Evolutionary conservation across 345 rosid species (phyloP), one percentile per base, ranked within the genome.

Genomic region (Eucalyptus sp.): DNA sequence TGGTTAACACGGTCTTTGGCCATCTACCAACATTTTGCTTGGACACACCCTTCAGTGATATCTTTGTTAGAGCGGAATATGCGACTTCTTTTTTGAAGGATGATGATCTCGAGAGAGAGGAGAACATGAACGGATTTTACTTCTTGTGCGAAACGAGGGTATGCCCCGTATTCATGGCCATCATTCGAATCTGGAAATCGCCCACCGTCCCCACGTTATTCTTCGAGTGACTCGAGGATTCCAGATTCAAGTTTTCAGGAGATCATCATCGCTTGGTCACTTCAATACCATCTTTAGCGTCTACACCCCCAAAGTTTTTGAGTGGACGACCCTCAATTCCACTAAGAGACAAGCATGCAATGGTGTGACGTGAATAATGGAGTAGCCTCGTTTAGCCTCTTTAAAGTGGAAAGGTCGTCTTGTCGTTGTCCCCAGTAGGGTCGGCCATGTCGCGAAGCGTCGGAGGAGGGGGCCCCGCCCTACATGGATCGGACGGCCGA

Each of bases 141-240:
- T 3, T 8, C 2, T 10, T 3, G 22, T 31, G 7, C 3, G 43
- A 16, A 68, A 17, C 13, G 7, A 1, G 24, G n/a, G 3, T n/a
- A 8, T 31, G 5, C 25, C n/a, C 44, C 24, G 9, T 68, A 1
- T 33, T 68, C 24, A 2, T 5, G 33, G 12, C 17, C 12, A 3
- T 68, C 7, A 1, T 71, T 18, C 7, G 25, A 71, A 71, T 33
- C 44, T n/a, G 10, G 13, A 18, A 3, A 37, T 71, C 46, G 11
- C 27, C 81, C 17, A 3, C 81, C 20, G 7, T 18, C 81, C 81
- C 12, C 4, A 18, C 7, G 22, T 71, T 33, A 18, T 37, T 76
- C 46, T 17, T 68, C 24, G 3, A 68, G 43, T 2, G 44, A 33
- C 44, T 68, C 43, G 2, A 64, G 22, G 43, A 8, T 68, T 17